These are phyloP conservation scores for Strigomonas culicis DNA, from an alignment of 208 protist species.

Conservation along the genomic window DNA sequence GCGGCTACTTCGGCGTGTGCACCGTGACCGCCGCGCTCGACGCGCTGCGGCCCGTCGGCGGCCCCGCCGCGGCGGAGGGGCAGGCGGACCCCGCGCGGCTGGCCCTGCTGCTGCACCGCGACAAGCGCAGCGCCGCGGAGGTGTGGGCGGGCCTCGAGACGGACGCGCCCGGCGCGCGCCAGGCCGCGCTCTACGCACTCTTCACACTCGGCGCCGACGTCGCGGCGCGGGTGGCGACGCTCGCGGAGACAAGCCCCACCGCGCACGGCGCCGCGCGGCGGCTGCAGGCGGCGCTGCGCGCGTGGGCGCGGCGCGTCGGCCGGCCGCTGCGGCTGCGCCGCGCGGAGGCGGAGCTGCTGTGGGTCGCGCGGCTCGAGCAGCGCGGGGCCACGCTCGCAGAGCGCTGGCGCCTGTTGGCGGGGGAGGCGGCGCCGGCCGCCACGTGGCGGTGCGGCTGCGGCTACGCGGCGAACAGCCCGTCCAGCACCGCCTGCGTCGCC, in stretches of 20 bases:
- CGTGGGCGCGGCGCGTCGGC: conserved; percentile 25
- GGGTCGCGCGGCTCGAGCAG: not conserved
- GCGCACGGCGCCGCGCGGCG: conserved; percentile 17
- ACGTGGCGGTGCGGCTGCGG: conserved; percentile 59
- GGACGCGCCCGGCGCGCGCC: not conserved
- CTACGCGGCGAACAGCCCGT: conserved; percentile 12
- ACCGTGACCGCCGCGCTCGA: conserved; percentile 35
- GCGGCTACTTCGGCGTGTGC: conserved; percentile 51
- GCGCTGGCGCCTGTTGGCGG: not conserved
- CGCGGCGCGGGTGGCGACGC: conserved; percentile 3
- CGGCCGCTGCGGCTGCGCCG: conserved; percentile 31
- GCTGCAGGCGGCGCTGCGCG: conserved; percentile 17
- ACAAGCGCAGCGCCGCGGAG: not conserved
- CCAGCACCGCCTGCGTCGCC: not conserved
- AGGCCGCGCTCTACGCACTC: conserved; percentile 32
- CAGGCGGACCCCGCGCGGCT: not conserved
- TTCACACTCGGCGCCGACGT: conserved; percentile 27
- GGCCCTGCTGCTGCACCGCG: conserved; percentile 2
- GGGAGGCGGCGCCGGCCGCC: not conserved
- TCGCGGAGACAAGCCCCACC: not conserved
- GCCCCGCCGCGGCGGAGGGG: not conserved
- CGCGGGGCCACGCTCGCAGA: not conserved
- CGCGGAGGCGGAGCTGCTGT: conserved; percentile 11
- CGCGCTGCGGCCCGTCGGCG: conserved; percentile 18
- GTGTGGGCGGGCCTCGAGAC: conserved; percentile 20